Conservation (phyloP, 768 basidiomycete species). For the Gymnopilus junonius region DNA sequence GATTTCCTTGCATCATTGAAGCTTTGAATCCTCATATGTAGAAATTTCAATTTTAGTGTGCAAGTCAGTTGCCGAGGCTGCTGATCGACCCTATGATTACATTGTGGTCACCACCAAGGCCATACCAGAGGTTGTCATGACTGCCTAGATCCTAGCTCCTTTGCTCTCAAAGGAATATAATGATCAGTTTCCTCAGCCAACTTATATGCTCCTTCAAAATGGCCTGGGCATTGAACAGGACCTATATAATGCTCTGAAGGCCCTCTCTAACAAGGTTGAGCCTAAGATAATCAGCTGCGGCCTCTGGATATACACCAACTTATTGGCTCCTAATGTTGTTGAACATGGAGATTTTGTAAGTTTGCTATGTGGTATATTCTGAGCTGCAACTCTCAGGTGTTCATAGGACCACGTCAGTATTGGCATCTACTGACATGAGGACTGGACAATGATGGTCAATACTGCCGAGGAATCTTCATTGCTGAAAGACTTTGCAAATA, state of each 20-base stretch:
- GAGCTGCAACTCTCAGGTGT: not conserved
- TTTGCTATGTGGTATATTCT: not conserved
- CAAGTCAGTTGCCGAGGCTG: constrained; percentile 60
- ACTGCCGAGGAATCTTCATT: constrained; percentile 44
- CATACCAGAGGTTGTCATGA: constrained; percentile 67
- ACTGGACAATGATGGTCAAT: constrained; percentile 45
- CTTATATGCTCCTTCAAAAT: constrained; percentile 71
- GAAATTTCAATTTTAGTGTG: constrained; percentile 50
- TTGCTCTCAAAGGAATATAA: constrained; percentile 54
- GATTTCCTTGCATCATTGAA: not conserved
- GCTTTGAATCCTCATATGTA: constrained; percentile 2
- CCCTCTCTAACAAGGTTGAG: constrained; percentile 37
- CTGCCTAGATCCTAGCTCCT: constrained; percentile 58
- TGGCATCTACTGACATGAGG: constrained; percentile 56
- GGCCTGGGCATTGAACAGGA: constrained; percentile 73
- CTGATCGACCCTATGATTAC: constrained; percentile 63
- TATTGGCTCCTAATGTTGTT: constrained; percentile 49
- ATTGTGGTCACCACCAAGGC: constrained; percentile 74
- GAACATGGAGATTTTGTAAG: constrained; percentile 58
- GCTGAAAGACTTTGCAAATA: constrained; percentile 48
- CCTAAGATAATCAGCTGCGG: constrained; percentile 61
- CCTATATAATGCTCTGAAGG: constrained; percentile 55
- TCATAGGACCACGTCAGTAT: constrained; percentile 53
- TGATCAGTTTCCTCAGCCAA: constrained; percentile 52
- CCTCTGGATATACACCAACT: constrained; percentile 58